Conservation (phyloP, 2,329 filamentous ascomycete species). For the Hysterium pulicare region DNA sequence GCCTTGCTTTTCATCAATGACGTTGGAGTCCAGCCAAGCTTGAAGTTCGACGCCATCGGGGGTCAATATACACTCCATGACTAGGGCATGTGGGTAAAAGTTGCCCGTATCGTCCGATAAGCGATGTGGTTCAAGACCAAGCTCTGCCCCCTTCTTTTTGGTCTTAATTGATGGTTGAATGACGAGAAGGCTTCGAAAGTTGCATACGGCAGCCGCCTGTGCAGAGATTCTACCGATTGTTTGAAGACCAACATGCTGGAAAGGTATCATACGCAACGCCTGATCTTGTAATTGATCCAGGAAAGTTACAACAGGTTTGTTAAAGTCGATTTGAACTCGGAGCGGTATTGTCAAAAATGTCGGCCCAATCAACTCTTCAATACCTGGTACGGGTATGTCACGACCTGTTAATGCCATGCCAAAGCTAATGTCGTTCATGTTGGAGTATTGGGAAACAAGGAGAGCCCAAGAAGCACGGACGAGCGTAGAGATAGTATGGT, state of each 20-base stretch:
- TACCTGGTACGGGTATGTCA: constrained; percentile 22
- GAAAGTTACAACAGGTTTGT: background rate
- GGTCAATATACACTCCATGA: no score
- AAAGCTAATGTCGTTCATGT: constrained; percentile 26
- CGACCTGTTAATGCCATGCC: constrained; percentile 34
- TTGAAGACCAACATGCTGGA: background rate
- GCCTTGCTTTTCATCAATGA: no score
- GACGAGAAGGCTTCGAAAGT: background rate
- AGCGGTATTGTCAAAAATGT: constrained; percentile 18
- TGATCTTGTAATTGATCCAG: background rate
- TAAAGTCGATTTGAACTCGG: background rate
- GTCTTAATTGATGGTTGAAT: background rate
- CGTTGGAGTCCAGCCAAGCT: no score
- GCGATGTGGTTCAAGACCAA: no score
- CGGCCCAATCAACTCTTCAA: constrained; percentile 28
- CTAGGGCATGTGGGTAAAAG: no score
- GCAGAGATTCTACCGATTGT: background rate
- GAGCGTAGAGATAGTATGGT: background rate
- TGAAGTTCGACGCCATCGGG: no score
- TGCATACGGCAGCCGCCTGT: background rate
- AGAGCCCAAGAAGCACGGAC: constrained; percentile 27
- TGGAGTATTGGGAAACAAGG: constrained; percentile 20
- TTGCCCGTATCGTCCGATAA: no score
- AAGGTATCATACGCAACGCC: background rate
- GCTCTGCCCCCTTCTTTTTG: no score